Evolutionary conservation across 1,284 basidiomycete genomes (phyloP).

Genomic region (Leccinum glutinopallens): DNA sequence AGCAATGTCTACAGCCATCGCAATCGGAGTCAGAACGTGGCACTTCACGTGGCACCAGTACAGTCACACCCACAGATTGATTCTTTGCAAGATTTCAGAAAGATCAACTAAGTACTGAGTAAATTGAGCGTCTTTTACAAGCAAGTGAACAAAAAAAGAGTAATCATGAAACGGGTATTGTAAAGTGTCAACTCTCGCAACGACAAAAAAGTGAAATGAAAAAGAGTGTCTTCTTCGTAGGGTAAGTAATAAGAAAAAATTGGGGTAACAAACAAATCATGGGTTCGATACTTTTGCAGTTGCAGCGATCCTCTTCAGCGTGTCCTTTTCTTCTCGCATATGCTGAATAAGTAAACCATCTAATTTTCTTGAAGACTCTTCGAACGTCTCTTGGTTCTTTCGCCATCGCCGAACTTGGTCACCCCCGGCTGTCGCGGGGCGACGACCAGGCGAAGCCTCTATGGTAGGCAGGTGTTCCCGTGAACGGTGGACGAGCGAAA

Average conservation of each 20-base stretch:
- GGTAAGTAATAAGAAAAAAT: conserved; percentile 14
- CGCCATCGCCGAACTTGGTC: conserved; percentile 39
- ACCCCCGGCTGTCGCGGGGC: conserved; percentile 33
- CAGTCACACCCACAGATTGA: conserved; percentile 16
- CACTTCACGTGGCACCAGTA: conserved; percentile 26
- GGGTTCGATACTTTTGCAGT: conserved; percentile 39
- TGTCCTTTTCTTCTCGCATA: conserved; percentile 74
- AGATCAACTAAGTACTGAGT: conserved; percentile 23
- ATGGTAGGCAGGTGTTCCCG: conserved; percentile 30
- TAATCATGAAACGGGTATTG: conserved; percentile 20
- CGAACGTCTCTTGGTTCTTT: conserved; percentile 41
- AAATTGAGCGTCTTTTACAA: conserved; percentile 35
- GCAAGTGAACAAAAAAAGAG: conserved; percentile 20
- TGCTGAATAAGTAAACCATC: conserved; percentile 77
- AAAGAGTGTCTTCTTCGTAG: conserved; percentile 18
- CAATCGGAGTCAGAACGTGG: conserved; percentile 38
- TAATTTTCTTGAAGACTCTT: conserved; percentile 61
- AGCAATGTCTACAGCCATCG: conserved; percentile 24
- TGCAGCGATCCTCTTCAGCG: conserved; percentile 66
- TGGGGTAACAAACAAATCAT: conserved; percentile 17
- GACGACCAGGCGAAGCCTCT: conserved; percentile 14
- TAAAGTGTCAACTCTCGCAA: conserved; percentile 20
- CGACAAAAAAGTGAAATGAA: conserved; percentile 8
- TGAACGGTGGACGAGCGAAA: conserved; percentile 36
- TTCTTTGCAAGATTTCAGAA: conserved; percentile 1